These are phyloP conservation scores for Hanseniaspora occidentalis DNA, from an alignment of 805 yeast genomes.

Conservation along the genomic window DNA sequence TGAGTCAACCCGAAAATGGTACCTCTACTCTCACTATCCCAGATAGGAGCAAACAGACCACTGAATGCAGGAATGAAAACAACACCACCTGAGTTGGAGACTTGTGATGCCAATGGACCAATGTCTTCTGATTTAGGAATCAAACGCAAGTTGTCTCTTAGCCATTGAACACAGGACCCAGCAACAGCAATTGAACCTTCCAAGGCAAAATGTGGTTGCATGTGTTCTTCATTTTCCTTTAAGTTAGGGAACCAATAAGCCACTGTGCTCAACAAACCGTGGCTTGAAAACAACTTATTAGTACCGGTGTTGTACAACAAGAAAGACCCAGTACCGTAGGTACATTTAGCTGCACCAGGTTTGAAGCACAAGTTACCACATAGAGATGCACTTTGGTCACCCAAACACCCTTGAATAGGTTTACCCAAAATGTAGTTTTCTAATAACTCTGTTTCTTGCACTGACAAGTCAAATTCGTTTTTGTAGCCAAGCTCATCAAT, in stretches of 20 bases:
- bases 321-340: constrained; percentile 95
- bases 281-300: constrained; percentile 52
- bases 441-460: constrained; percentile 39
- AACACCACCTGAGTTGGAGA: constrained; percentile 76
- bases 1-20: constrained; percentile 89
- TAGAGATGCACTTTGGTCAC: constrained; percentile 88
- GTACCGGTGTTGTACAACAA: constrained; percentile 78
- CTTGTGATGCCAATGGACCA: constrained; percentile 81
- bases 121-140: constrained; percentile 75
- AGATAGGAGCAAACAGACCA: constrained; percentile 90
- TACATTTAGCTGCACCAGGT: constrained; percentile 83
- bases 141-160: constrained; percentile 77
- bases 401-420: constrained; percentile 82
- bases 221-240: constrained; percentile 22
- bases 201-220: constrained; percentile 70
- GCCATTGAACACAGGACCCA: constrained; percentile 89
- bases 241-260: constrained; percentile 80
- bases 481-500: too few relatives aligned
- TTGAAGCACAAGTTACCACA: constrained; percentile 85
- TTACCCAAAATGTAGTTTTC: constrained; percentile 33
- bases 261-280: constrained; percentile 81
- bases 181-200: constrained; percentile 97
- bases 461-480: constrained; percentile 20
- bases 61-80: constrained; percentile 91
- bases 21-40: constrained; percentile 90